Percentiles rank a stretch among this genome's conserved stretches.
Evolutionary conservation across 164 flowering plant species (phyloP).

Genomic region (Brasenia schreberi): DNA sequence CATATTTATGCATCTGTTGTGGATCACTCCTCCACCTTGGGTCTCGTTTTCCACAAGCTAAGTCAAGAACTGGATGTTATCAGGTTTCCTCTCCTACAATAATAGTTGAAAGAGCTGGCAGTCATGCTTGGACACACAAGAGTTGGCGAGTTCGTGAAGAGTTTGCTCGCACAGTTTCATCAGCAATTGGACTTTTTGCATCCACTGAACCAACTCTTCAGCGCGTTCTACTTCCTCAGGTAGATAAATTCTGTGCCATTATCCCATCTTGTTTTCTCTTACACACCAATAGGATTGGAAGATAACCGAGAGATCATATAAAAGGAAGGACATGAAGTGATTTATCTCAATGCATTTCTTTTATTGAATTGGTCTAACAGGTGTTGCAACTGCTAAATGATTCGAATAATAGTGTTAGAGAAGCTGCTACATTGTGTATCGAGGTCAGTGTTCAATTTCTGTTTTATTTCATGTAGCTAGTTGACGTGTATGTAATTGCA

Average conservation of each 20-base stretch:
- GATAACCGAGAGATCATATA: no score
- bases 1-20: no score
- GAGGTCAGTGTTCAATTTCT: constrained; percentile 45
- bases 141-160: constrained; percentile 98
- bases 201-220: constrained; percentile 95
- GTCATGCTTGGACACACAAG: constrained; percentile 83
- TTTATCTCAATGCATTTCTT: no score
- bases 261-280: no score
- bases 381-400: constrained; percentile 90
- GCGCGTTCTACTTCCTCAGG: constrained; percentile 87
- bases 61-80: constrained; percentile 1
- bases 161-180: constrained; percentile 86
- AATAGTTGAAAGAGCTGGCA: constrained; percentile 94
- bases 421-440: constrained; percentile 82
- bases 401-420: constrained; percentile 79
- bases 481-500: no score
- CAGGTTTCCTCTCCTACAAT: constrained; percentile 95
- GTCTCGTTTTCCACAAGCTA: no score
- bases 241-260: constrained; percentile 9
- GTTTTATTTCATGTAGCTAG: no score
- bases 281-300: no score
- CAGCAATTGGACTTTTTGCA: constrained; percentile 78
- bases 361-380: constrained; percentile 18
- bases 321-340: no score
- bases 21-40: no score